Base-by-base conservation (phyloP, 345 rosid species). In the Pistacia vera region DNA sequence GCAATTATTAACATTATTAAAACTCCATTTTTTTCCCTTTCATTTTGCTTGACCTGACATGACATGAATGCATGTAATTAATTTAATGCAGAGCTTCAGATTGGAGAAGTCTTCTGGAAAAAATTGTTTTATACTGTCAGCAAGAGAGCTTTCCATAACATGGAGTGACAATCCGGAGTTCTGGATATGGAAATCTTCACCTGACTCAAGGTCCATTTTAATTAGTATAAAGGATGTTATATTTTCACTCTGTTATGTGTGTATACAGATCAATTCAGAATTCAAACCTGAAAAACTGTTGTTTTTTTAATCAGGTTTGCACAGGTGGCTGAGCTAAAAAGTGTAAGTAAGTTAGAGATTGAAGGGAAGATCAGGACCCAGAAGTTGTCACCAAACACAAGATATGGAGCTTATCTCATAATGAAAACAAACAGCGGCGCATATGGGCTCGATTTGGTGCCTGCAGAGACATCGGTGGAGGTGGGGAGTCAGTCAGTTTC, bases 121-220 rank as follows among this genome's bases (percentile, higher is more conserved):
- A 79, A 81, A 77, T 20, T 85, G 84, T 0, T 91, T 75, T 58
- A 25, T 82, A 46, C 65, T 92, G 46, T 92, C 97, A 6, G 91
- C 97, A 55, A 91, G 91, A 77, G 91, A 86, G 70, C 88, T 95
- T 63, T 79, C 86, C 0, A 90, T 92, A 63, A 72, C 87, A 8
- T 75, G 84, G 84, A 82, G 90, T 63, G 65, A 83, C 72, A 82
- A 86, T 57, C 79, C 89, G 10, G 60, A 76, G 59, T 48, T 72
- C 62, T 92, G 97, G 97, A 56, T 57, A 12, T 91, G 97, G 97
- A 75, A 61, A 33, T 80, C 86, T 12, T 66, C 55, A 11, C 76
- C 87, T 49, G 74, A 87, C 59, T 92, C 98, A 65, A 90, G 91
- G 95, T 91, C 11, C 12, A 17, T 70, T 13, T 3, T 14, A 54